phyloP scores from a whole-genome alignment of 2,329 filamentous ascomycete genomes.

The Alternaria alternata region DNA sequence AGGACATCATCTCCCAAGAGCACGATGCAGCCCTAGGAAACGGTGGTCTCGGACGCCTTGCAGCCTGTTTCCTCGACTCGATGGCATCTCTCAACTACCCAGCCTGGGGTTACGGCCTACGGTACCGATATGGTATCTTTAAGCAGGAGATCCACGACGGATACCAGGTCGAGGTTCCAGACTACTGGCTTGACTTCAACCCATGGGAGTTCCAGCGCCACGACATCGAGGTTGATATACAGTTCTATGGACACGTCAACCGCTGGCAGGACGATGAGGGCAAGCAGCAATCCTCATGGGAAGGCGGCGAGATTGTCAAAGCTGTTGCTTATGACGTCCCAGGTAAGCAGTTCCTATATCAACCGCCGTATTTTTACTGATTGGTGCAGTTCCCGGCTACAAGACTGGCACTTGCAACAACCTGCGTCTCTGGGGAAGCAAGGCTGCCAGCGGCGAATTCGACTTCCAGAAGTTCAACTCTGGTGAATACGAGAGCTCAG shows the following conservation, averaged over 20 bases:
- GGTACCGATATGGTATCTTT: conserved; percentile 95
- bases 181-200: conserved; percentile 99
- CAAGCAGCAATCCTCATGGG: conserved; percentile 79
- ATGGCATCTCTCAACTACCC: conserved; percentile 93
- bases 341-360: conserved; percentile 30
- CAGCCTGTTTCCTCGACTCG: conserved; percentile 96
- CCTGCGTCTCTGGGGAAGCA: conserved; percentile 95
- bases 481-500: conserved; percentile 96
- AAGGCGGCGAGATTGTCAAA: conserved; percentile 90
- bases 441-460: conserved; percentile 95
- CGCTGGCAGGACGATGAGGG: conserved; percentile 77
- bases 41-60: conserved; percentile 90
- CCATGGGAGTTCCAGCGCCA: conserved; percentile 98
- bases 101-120: conserved; percentile 95
- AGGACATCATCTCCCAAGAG: conserved; percentile 93
- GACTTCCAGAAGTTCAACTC: conserved; percentile 99
- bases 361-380: conserved; percentile 17
- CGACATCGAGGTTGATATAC: conserved; percentile 94
- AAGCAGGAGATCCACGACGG: conserved; percentile 99
- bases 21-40: conserved; percentile 97
- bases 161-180: conserved; percentile 96
- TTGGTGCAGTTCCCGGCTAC: conserved; percentile 81
- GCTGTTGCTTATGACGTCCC: conserved; percentile 92
- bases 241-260: conserved; percentile 89
- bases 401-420: conserved; percentile 94